Evolutionary conservation across 2,329 filamentous ascomycete genomes (phyloP).

Genomic region (Alternaria sp.): DNA sequence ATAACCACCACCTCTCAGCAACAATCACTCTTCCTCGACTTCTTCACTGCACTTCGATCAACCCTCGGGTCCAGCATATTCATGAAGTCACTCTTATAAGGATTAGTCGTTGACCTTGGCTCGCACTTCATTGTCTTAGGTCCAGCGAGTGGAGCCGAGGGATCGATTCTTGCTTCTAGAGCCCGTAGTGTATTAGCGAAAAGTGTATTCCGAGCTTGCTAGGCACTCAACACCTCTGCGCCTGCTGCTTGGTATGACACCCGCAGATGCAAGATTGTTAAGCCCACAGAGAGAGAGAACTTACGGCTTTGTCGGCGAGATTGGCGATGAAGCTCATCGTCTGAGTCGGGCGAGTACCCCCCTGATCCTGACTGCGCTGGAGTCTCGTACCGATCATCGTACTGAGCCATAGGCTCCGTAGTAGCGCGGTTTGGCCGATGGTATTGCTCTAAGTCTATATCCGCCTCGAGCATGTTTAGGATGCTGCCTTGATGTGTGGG

Average conservation of each 20-base stretch:
- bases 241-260: background rate
- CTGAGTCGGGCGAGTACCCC: constrained; percentile 5
- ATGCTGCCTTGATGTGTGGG: constrained; percentile 11
- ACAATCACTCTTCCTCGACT: constrained; percentile 4
- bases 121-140: background rate
- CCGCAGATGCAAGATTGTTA: background rate
- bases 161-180: constrained; percentile 24
- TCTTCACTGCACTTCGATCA: constrained; percentile 18
- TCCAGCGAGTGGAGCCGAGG: background rate
- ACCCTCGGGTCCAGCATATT: constrained; percentile 32
- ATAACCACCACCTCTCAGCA: background rate
- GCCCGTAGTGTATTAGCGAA: constrained; percentile 6
- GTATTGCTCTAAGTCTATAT: background rate
- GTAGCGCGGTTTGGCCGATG: background rate
- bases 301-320: constrained; percentile 15
- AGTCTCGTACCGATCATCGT: background rate
- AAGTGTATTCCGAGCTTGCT: background rate
- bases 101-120: constrained; percentile 13
- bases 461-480: constrained; percentile 6
- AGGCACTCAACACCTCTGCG: background rate
- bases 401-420: constrained; percentile 9
- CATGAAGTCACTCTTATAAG: constrained; percentile 23
- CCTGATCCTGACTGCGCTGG: background rate
- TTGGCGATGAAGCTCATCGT: constrained; percentile 9
- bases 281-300: background rate